Evolutionary conservation across 148 eudicot species (phyloP).

Genomic region (Mesembryanthemum crystallinum): DNA sequence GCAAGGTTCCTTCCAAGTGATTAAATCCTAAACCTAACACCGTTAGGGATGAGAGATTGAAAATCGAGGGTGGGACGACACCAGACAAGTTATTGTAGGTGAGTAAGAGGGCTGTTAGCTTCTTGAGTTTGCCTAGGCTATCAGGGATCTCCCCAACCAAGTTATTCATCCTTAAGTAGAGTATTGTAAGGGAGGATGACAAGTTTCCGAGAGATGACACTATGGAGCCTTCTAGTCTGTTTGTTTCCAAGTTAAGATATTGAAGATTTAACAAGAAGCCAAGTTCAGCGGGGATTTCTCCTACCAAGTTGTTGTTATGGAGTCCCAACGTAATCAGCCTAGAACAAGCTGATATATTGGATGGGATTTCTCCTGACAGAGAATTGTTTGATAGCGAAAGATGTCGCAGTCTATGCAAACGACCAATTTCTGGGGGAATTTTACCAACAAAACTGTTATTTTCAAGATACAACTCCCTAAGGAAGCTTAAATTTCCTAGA

Average conservation of each 20-base stretch:
- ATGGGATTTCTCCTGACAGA: constrained; percentile 27
- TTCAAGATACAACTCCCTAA: constrained; percentile 4
- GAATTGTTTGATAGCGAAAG: constrained; percentile 15
- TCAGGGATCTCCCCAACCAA: constrained; percentile 24
- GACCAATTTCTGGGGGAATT: constrained; percentile 29
- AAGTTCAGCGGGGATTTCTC: constrained; percentile 19
- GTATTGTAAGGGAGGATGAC: not conserved
- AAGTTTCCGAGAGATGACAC: constrained; percentile 23
- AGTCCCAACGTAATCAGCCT: not conserved
- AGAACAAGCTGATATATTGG: constrained; percentile 21
- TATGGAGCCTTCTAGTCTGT: constrained; percentile 9
- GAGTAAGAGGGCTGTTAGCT: not conserved
- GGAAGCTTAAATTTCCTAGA: constrained; percentile 29
- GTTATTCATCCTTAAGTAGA: not conserved
- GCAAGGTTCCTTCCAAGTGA: constrained; percentile 28
- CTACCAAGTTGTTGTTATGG: constrained; percentile 18
- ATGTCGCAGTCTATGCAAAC: constrained; percentile 17
- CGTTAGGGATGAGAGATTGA: constrained; percentile 22
- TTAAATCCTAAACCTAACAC: not conserved
- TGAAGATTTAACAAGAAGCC: constrained; percentile 18
- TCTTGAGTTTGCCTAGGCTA: constrained; percentile 17
- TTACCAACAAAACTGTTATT: constrained; percentile 25
- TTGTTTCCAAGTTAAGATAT: not conserved
- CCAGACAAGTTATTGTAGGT: constrained; percentile 19
- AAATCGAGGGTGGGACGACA: constrained; percentile 24